These are phyloP conservation scores for Moricandia arvensis DNA, from an alignment of 345 rosid genomes.

Conservation along the genomic window DNA sequence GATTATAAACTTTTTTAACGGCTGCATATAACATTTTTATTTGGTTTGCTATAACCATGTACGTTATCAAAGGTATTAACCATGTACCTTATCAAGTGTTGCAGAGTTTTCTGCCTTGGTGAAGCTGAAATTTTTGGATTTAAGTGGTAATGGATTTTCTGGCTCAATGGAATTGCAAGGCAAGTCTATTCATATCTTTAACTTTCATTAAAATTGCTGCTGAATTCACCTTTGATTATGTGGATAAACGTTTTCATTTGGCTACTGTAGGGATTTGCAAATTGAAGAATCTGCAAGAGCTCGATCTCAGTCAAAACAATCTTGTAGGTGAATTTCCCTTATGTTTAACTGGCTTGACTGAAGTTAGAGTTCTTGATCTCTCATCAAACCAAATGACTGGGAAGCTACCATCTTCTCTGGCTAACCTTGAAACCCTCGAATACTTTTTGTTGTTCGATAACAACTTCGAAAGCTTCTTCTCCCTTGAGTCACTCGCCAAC, in stretches of 20 bases:
- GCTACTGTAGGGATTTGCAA: not conserved
- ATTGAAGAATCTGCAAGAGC: not conserved
- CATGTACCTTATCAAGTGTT: not conserved
- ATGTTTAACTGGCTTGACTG: not conserved
- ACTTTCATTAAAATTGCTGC: not conserved
- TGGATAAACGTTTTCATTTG: not conserved
- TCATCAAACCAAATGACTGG: not conserved
- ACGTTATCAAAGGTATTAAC: not conserved
- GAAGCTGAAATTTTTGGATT: not conserved
- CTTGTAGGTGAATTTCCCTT: not conserved
- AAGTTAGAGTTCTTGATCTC: not conserved
- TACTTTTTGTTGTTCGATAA: not conserved
- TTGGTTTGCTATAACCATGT: not conserved
- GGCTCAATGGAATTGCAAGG: not conserved
- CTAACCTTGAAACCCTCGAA: not conserved
- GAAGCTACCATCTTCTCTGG: not conserved
- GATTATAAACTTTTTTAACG: not conserved
- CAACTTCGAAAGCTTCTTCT: not conserved
- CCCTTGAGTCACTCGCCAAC: not conserved
- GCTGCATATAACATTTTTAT: not conserved
- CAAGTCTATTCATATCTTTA: not conserved
- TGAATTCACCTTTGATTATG: not conserved
- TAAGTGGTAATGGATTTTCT: not conserved
- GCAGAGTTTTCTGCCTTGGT: not conserved
- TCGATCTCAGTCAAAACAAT: not conserved